phyloP scores from a whole-genome alignment of 1,139 yeast species.

The Geotrichum europaeum region DNA sequence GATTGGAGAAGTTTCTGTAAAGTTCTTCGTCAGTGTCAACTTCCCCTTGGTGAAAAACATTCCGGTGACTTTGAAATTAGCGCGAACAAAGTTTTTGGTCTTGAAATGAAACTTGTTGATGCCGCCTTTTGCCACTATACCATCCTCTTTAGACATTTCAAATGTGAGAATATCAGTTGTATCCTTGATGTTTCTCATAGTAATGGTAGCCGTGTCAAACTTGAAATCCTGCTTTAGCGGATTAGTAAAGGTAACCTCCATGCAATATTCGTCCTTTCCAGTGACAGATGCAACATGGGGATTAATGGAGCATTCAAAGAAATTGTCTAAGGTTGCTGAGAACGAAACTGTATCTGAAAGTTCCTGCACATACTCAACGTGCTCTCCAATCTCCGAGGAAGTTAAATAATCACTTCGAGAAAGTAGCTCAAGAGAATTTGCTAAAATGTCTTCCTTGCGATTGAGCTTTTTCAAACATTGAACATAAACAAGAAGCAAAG shows the following conservation, averaged over 20 bases:
- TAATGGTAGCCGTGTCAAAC: slow-evolving; percentile 15
- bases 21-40: slow-evolving; percentile 26
- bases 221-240: slow-evolving; percentile 15
- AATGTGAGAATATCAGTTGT: slow-evolving; percentile 13
- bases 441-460: slow-evolving; percentile 25
- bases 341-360: slow-evolving; percentile 15
- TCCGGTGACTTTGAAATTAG: slow-evolving; percentile 26
- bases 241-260: slow-evolving; percentile 15
- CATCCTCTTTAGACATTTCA: not conserved
- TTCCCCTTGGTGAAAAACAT: slow-evolving; percentile 25
- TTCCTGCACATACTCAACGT: slow-evolving; percentile 21
- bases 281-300: slow-evolving; percentile 8
- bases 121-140: slow-evolving; percentile 1
- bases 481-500: slow-evolving; percentile 58
- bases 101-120: slow-evolving; percentile 20
- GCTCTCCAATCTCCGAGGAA: slow-evolving; percentile 18
- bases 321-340: slow-evolving; percentile 12
- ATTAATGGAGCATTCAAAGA: slow-evolving; percentile 13
- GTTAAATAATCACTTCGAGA: slow-evolving; percentile 25
- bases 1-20: slow-evolving; percentile 18
- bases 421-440: slow-evolving; percentile 32
- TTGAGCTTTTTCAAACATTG: slow-evolving; percentile 55
- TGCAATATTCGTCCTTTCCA: slow-evolving; percentile 11
- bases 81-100: slow-evolving; percentile 26
- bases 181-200: slow-evolving; percentile 16